Base-by-base conservation (phyloP, 2,329 filamentous ascomycete species). In the Diaporthe citri region DNA sequence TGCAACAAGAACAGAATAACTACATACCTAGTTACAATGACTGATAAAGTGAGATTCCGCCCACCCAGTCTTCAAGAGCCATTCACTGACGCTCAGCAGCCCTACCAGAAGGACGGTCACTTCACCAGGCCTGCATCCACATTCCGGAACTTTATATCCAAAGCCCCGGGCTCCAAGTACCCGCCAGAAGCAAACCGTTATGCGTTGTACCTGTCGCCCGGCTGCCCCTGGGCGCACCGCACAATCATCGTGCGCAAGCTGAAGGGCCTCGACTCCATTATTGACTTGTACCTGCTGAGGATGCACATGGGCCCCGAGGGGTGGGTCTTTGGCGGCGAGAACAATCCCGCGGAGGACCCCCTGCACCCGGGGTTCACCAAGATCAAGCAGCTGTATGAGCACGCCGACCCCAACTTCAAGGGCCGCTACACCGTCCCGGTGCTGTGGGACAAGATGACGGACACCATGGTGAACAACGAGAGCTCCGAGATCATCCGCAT, bases 401-500 rank as follows among this genome's bases (percentile, higher is more conserved):
- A 90, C 71, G 90, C 90, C 39, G 88, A 94, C 77, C 89, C 91
- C 0, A 86, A 92, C 71, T 97, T 95, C 34, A 83, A 84, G 0
- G 93, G 93, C 0, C 88, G 93, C 10, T 94, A 93, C 80, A 95
- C 94, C 0, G 94, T 96, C 1, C 94, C 94, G 0, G 91, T 92
- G 0, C 86, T 95, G 13, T 94, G 90, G 86, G 93, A 94, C 78
- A 93, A 91, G 81, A 90, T 93, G 81, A 86, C 87, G 34, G 89
- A 92, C 66, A 90, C 88, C 22, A 94, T 96, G 78, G 94, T 97
- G 60, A 95, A 90, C 87, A 97, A 97, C 77, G 95, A 97, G 86
- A 94, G 92, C 72, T 90, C 91, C 71, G 95, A 97, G 82, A 96
- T 97, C 78, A 95, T 97, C 78, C 90, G 94, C 77, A 96, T 96